phyloP scores from a whole-genome alignment of 768 basidiomycete genomes.

The Calocera viscosa region DNA sequence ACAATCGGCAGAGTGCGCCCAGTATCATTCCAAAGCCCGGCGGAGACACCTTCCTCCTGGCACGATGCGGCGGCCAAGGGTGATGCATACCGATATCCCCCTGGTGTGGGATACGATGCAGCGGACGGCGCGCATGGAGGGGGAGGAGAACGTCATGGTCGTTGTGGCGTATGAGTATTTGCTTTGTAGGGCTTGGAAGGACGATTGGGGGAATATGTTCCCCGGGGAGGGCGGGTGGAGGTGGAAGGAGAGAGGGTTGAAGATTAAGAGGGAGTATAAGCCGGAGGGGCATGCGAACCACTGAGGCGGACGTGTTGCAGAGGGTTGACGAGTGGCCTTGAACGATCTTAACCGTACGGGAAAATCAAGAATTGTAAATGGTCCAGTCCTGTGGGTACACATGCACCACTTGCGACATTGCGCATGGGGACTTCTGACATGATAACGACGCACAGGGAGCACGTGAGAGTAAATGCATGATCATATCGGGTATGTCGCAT shows the following conservation, averaged over 20 bases:
- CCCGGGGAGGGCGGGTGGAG: neutral
- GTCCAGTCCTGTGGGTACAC: too few relatives aligned
- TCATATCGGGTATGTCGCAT: conserved; percentile 7
- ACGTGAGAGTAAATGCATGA: conserved; percentile 9
- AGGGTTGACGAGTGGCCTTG: neutral
- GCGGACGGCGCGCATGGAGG: neutral
- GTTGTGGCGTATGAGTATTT: conserved; percentile 3
- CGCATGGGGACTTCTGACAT: too few relatives aligned
- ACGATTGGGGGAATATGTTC: neutral
- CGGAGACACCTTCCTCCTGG: too few relatives aligned
- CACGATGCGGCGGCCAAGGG: neutral
- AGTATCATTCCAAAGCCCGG: too few relatives aligned
- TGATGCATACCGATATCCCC: neutral
- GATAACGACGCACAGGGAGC: neutral
- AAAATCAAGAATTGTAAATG: too few relatives aligned
- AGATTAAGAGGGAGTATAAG: conserved; percentile 7
- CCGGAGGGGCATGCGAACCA: neutral
- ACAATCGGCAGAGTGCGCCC: too few relatives aligned
- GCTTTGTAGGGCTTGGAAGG: neutral
- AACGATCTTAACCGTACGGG: neutral
- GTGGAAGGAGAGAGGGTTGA: conserved; percentile 6
- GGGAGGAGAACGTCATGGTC: conserved; percentile 4
- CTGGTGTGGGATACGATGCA: conserved; percentile 4
- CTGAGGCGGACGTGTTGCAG: neutral
- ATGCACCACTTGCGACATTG: too few relatives aligned